phyloP scores from a whole-genome alignment of 2,329 filamentous ascomycete species.

The Pyricularia sp. region DNA sequence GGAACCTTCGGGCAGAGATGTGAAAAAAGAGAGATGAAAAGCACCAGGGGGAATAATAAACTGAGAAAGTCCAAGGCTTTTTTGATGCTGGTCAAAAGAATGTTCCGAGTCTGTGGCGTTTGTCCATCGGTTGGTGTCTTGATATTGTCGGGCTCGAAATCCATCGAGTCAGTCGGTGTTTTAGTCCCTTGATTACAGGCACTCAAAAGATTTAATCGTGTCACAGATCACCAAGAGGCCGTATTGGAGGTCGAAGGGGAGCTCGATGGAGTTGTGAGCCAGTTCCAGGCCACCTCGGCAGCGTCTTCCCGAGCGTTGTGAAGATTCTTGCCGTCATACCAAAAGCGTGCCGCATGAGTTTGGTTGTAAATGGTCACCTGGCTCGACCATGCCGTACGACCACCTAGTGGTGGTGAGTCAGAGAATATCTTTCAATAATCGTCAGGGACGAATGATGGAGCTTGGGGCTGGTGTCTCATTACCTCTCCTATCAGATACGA shows the following conservation, averaged over 20 bases:
- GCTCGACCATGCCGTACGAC: conserved; percentile 85
- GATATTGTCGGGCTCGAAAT: background rate
- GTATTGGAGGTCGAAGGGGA: conserved; percentile 21
- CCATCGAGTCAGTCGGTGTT: background rate
- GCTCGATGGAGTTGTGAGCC: conserved; percentile 28
- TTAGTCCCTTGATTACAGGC: background rate
- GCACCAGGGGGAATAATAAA: background rate
- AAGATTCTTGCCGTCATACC: conserved; percentile 84
- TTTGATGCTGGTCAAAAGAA: background rate
- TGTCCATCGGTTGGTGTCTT: background rate
- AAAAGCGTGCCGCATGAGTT: conserved; percentile 65
- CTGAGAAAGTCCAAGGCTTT: background rate
- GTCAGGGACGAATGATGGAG: background rate
- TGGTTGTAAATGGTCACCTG: conserved; percentile 62
- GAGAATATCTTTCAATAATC: background rate
- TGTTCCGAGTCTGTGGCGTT: background rate
- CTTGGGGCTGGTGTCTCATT: conserved; percentile 1
- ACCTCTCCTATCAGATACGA: conserved; percentile 25
- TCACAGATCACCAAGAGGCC: background rate
- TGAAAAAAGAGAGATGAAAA: background rate
- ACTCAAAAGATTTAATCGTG: background rate
- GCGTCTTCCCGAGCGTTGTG: conserved; percentile 86
- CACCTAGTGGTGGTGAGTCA: conserved; percentile 43
- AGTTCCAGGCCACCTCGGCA: conserved; percentile 68
- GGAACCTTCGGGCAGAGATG: background rate